Conservation (phyloP, 768 basidiomycete species). For the Auriscalpium orientale region DNA sequence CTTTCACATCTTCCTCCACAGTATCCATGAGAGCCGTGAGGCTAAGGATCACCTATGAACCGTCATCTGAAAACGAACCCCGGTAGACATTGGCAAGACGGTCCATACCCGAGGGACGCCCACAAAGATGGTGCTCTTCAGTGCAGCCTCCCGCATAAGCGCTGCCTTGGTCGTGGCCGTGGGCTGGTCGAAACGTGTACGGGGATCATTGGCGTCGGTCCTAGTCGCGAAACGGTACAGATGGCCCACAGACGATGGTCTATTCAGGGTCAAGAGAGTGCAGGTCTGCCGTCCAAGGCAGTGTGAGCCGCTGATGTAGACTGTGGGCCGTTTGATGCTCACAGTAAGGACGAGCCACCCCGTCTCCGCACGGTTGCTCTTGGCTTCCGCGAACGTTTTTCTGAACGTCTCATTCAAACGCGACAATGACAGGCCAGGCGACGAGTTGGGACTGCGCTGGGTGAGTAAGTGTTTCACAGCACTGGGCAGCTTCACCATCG, state of each 20-base stretch:
- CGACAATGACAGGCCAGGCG: conserved; percentile 46
- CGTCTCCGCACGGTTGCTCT: conserved; percentile 54
- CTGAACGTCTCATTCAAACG: conserved; percentile 49
- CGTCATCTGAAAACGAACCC: too few relatives aligned
- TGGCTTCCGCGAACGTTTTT: conserved; percentile 60
- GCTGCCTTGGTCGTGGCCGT: conserved; percentile 68
- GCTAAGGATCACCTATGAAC: conserved; percentile 60
- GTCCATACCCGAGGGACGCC: conserved; percentile 68
- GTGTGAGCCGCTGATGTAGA: background rate
- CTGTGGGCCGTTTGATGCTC: conserved; percentile 20
- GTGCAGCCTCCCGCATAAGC: conserved; percentile 79
- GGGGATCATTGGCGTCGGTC: conserved; percentile 30
- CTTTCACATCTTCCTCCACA: conserved; percentile 76
- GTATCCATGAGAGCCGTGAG: conserved; percentile 70
- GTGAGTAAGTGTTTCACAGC: conserved; percentile 66
- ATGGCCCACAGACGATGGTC: conserved; percentile 70
- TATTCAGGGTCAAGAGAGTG: conserved; percentile 74
- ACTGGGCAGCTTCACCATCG: conserved; percentile 45
- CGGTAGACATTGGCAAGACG: background rate
- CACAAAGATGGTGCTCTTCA: conserved; percentile 87
- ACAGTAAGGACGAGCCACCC: conserved; percentile 81
- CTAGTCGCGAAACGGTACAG: conserved; percentile 74
- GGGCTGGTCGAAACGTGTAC: conserved; percentile 34
- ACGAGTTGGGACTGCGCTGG: conserved; percentile 54
- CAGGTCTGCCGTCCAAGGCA: conserved; percentile 47